A percentile compares a stretch with the other conserved stretches of the same genome.
Conservation (phyloP, 2,329 filamentous ascomycete species). For the Dactylellina parvicollis region DNA sequence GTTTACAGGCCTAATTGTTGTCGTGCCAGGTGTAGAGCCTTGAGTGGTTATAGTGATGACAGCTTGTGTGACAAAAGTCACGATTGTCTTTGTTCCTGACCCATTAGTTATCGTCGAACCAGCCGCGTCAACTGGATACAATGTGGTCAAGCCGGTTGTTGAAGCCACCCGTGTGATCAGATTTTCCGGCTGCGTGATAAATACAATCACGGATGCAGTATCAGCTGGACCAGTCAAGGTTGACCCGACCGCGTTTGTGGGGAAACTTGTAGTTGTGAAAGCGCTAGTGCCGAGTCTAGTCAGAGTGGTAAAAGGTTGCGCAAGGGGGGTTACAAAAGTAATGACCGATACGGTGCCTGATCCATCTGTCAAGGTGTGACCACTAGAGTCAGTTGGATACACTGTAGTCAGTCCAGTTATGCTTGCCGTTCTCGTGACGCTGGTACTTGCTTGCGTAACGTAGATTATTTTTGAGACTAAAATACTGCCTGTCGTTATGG, state of each 20-base stretch:
- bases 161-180: not conserved
- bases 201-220: no score
- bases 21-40: not conserved
- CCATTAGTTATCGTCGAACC: slow-evolving; percentile 4
- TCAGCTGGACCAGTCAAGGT: no score
- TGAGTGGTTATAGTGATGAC: not conserved
- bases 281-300: not conserved
- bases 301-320: not conserved
- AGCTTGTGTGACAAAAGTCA: not conserved
- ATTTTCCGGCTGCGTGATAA: not conserved
- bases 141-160: not conserved
- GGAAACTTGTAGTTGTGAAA: not conserved
- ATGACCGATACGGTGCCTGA: not conserved
- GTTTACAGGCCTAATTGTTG: not conserved
- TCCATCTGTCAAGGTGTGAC: not conserved
- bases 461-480: not conserved
- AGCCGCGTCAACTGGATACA: not conserved
- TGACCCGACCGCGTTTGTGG: not conserved
- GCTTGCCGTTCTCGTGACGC: not conserved
- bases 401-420: not conserved
- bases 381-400: not conserved
- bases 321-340: not conserved
- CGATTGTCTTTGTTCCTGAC: not conserved
- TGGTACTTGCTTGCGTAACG: not conserved
- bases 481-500: not conserved